Percentiles rank a stretch among this genome's conserved stretches.
phyloP scores from a whole-genome alignment of 2,329 filamentous ascomycete genomes.

The Aureobasidium sp. region DNA sequence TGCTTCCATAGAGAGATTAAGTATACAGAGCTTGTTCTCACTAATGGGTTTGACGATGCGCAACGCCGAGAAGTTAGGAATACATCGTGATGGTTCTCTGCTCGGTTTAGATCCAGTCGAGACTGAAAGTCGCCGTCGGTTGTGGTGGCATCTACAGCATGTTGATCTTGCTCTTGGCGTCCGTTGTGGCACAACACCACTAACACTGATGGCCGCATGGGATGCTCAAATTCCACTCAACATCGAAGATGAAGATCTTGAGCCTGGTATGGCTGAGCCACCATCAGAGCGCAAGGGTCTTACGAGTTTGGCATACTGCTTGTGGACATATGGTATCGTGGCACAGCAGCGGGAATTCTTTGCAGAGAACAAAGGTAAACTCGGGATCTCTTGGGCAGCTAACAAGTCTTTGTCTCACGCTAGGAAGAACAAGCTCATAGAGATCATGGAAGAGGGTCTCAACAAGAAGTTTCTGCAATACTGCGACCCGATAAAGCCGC shows the following conservation, averaged over 20 bases:
- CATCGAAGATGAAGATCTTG: conserved; percentile 8
- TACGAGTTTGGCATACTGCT: conserved; percentile 10
- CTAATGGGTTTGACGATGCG: conserved; percentile 53
- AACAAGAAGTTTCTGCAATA: conserved; percentile 11
- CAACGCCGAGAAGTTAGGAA: conserved; percentile 51
- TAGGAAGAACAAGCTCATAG: background rate
- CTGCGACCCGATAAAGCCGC: conserved; percentile 13
- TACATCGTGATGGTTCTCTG: conserved; percentile 49
- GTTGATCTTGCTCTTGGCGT: conserved; percentile 9
- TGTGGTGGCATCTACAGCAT: conserved; percentile 42
- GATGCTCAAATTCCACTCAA: conserved; percentile 9
- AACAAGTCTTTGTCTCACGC: background rate
- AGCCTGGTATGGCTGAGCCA: background rate
- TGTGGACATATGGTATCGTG: conserved; percentile 9
- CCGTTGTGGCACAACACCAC: conserved; percentile 6
- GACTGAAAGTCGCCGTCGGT: conserved; percentile 49
- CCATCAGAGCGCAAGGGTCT: conserved; percentile 5
- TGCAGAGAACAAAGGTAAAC: background rate
- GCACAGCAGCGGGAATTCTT: conserved; percentile 4
- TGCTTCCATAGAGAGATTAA: background rate
- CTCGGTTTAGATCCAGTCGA: conserved; percentile 47
- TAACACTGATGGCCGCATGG: conserved; percentile 11
- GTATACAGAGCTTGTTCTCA: conserved; percentile 5
- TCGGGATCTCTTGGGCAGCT: conserved; percentile 3
- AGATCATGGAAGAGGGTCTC: conserved; percentile 5